phyloP scores from a whole-genome alignment of 768 basidiomycete species.

The Naganishia friedmannii region DNA sequence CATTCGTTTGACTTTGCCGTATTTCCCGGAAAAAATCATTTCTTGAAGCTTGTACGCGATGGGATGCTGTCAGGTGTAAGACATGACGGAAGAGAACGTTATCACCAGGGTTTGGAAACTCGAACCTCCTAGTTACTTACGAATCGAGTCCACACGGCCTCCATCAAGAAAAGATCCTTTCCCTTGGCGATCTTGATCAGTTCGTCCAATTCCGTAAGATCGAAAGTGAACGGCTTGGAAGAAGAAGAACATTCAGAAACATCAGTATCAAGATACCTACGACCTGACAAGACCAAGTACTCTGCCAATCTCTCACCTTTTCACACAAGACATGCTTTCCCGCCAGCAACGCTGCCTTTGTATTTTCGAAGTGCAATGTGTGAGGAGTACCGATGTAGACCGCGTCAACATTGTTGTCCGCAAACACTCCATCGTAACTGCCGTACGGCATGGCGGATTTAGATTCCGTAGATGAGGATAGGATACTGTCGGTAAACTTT shows the following conservation, averaged over 20 bases:
- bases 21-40: conserved; percentile 42
- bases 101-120: conserved; percentile 23
- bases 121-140: conserved; percentile 48
- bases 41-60: conserved; percentile 48
- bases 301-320: conserved; percentile 54
- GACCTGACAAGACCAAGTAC: too few relatives aligned
- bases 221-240: conserved; percentile 66
- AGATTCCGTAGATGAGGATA: conserved; percentile 41
- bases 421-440: conserved; percentile 69
- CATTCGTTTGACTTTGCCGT: conserved; percentile 48
- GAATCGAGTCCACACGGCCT: conserved; percentile 84
- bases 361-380: conserved; percentile 74
- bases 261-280: neutral
- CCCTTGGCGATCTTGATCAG: conserved; percentile 72
- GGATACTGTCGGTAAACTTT: conserved; percentile 63
- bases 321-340: conserved; percentile 85
- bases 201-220: conserved; percentile 69
- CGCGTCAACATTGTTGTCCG: conserved; percentile 70
- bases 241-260: neutral
- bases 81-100: too few relatives aligned
- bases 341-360: conserved; percentile 69
- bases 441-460: conserved; percentile 66
- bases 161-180: conserved; percentile 82
- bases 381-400: conserved; percentile 85
- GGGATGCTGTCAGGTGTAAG: conserved; percentile 36